Percentiles rank a stretch among this genome's conserved stretches.
These are phyloP conservation scores for Saccharomycopsis guyanensis DNA, from an alignment of 805 yeast species.

Conservation along the genomic window DNA sequence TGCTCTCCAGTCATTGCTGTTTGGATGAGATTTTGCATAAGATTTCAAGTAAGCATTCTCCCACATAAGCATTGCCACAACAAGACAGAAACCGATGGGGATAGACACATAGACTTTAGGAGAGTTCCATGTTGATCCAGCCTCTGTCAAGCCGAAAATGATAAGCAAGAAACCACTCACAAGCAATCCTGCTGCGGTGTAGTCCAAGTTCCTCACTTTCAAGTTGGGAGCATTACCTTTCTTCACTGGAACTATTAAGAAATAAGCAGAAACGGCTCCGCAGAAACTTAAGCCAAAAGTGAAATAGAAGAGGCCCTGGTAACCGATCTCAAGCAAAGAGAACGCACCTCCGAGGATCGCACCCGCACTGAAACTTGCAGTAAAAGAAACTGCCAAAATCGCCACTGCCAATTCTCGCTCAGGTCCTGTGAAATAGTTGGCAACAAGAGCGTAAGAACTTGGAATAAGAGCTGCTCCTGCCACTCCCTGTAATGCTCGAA, in stretches of 20 bases:
- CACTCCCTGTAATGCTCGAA: constrained; percentile 42
- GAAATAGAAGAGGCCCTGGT: constrained; percentile 33
- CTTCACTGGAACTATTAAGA: constrained; percentile 26
- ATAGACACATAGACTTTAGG: constrained; percentile 34
- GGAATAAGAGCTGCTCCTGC: constrained; percentile 38
- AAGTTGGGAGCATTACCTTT: constrained; percentile 23
- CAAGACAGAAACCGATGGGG: constrained; percentile 57
- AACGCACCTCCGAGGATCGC: constrained; percentile 38
- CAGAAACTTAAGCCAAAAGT: constrained; percentile 36
- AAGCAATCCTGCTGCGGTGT: constrained; percentile 28
- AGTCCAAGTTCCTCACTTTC: constrained; percentile 29
- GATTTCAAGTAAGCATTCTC: constrained; percentile 10
- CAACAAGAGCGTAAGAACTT: constrained; percentile 29
- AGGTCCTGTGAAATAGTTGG: constrained; percentile 26
- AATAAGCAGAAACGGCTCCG: constrained; percentile 23
- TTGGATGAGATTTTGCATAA: not conserved
- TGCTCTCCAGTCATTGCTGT: constrained; percentile 15
- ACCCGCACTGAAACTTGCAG: constrained; percentile 30
- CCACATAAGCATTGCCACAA: constrained; percentile 27
- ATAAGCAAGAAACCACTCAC: constrained; percentile 34
- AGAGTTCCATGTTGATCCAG: constrained; percentile 11
- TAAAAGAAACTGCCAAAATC: constrained; percentile 30
- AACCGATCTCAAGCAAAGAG: constrained; percentile 27
- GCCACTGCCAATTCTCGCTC: constrained; percentile 27
- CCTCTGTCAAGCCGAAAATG: constrained; percentile 18